These are phyloP conservation scores for Kazachstania psychrophila DNA, from an alignment of 805 yeast species.

Conservation along the genomic window DNA sequence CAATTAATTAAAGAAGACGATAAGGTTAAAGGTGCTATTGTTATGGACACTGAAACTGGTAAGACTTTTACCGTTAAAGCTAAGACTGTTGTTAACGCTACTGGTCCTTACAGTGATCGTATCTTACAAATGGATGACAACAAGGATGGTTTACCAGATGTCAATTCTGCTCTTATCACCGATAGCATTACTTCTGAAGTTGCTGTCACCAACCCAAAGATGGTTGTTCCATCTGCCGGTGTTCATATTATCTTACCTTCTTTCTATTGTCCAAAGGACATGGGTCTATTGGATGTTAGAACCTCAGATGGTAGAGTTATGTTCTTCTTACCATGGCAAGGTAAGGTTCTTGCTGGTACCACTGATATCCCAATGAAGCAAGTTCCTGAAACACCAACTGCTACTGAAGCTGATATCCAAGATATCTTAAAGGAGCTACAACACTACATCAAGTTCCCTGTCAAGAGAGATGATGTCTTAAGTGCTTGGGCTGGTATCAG, in stretches of 20 bases:
- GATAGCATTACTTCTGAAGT: conserved; percentile 14
- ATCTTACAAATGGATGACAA: conserved; percentile 79
- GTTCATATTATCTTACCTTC: conserved; percentile 90
- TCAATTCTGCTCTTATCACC: conserved; percentile 9
- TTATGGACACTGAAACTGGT: conserved; percentile 62
- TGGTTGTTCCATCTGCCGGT: conserved; percentile 93
- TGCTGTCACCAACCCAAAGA: conserved; percentile 42
- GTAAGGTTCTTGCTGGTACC: conserved; percentile 91
- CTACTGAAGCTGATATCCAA: conserved; percentile 79
- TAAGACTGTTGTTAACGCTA: conserved; percentile 77
- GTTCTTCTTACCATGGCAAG: conserved; percentile 98
- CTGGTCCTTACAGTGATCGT: conserved; percentile 86
- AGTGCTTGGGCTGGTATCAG: conserved; percentile 97
- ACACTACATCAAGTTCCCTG: conserved; percentile 82
- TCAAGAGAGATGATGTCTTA: conserved; percentile 79
- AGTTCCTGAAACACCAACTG: conserved; percentile 68
- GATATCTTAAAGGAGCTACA: conserved; percentile 82
- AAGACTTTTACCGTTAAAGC: conserved; percentile 53
- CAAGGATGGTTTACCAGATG: conserved; percentile 54
- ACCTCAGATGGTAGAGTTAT: conserved; percentile 94
- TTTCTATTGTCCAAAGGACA: conserved; percentile 75
- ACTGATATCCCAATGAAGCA: conserved; percentile 78
- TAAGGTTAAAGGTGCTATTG: conserved; percentile 66
- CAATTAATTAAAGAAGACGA: conserved; percentile 59
- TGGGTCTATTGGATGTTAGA: conserved; percentile 85